Evolutionary conservation across 495 filamentous ascomycete genomes (phyloP).

Genomic region (Poronia punctata): DNA sequence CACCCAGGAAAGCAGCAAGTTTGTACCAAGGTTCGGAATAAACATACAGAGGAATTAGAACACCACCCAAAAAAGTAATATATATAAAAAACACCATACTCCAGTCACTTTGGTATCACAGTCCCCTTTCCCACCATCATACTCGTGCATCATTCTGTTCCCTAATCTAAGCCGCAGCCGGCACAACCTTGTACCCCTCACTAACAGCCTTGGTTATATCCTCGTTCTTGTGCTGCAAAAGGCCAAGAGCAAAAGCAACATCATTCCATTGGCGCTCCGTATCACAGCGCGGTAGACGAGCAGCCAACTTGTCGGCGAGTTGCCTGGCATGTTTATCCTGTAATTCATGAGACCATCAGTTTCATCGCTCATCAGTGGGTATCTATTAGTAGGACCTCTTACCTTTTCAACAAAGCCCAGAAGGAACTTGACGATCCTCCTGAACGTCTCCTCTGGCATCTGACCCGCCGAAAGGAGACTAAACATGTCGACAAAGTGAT

Average conservation of each 20-base stretch:
- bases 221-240: constrained; percentile 95
- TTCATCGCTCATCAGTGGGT: background rate
- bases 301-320: constrained; percentile 86
- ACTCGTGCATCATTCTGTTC: background rate
- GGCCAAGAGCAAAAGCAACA: constrained; percentile 80
- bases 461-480: constrained; percentile 77
- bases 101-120: constrained; percentile 2
- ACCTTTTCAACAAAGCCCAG: constrained; percentile 97
- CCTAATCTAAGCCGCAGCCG: constrained; percentile 47
- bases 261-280: constrained; percentile 96
- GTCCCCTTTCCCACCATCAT: background rate
- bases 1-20: no score
- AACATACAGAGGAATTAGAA: no score
- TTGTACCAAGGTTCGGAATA: no score
- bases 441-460: constrained; percentile 77
- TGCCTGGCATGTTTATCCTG: constrained; percentile 98
- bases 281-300: constrained; percentile 77
- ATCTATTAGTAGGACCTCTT: constrained; percentile 14
- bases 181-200: constrained; percentile 82
- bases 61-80: no score
- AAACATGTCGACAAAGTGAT: constrained; percentile 99
- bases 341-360: constrained; percentile 10
- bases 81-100: constrained; percentile 1
- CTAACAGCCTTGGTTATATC: constrained; percentile 80
- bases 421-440: constrained; percentile 83